phyloP scores from a whole-genome alignment of 192 early-diverging fungal genomes.

The Phlyctochytrium bullatum region DNA sequence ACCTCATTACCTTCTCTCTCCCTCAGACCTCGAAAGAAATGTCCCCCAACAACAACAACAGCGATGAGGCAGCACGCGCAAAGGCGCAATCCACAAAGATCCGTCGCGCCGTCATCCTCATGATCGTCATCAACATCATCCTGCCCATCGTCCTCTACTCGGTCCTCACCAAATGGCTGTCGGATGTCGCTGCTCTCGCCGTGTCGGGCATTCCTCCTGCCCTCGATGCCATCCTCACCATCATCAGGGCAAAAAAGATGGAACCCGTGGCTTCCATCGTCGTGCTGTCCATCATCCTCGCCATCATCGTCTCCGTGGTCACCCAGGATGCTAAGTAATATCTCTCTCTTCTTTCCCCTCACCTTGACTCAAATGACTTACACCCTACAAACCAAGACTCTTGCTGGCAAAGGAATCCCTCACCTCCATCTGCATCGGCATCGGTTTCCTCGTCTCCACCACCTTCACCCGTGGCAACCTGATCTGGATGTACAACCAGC shows the following conservation, averaged over 20 bases:
- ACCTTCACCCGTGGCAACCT: not conserved
- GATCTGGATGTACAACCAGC: slow-evolving; percentile 9
- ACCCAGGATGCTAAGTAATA: too few relatives aligned
- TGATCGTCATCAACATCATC: not conserved
- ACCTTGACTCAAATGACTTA: too few relatives aligned
- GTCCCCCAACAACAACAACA: not conserved
- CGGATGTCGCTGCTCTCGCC: not conserved
- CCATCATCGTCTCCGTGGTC: not conserved
- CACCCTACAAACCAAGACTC: too few relatives aligned
- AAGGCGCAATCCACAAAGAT: not conserved
- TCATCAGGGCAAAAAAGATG: slow-evolving; percentile 1
- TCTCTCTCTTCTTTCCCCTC: too few relatives aligned
- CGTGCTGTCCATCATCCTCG: not conserved
- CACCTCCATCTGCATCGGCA: slow-evolving; percentile 1
- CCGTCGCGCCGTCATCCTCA: not conserved
- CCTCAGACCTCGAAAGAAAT: too few relatives aligned
- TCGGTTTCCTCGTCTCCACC: slow-evolving; percentile 6
- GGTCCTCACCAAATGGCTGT: not conserved
- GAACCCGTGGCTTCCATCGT: slow-evolving; percentile 11
- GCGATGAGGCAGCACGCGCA: not conserved
- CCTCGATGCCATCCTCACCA: slow-evolving; percentile 7
- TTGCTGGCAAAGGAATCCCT: slow-evolving; percentile 14
- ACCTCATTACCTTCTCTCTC: too few relatives aligned
- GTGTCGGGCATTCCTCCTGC: slow-evolving; percentile 14
- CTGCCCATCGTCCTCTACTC: not conserved